Conservation (phyloP, 345 rosid species). For the Garcia nutans region DNA sequence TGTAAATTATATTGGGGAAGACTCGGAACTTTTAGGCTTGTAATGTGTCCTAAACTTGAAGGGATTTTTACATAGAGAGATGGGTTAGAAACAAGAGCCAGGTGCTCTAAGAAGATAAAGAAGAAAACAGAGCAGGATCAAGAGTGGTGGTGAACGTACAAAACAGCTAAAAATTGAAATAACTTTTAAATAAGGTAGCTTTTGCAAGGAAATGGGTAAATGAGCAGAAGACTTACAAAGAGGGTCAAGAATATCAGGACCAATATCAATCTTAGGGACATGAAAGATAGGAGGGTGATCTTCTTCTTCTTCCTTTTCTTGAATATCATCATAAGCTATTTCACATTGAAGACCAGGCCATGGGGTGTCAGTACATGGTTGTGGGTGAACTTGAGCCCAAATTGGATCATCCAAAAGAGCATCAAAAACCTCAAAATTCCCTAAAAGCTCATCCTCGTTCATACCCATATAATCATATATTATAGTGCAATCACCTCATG, state of each 20-base stretch:
- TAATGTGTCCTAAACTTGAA: constrained; percentile 23
- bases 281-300: constrained; percentile 35
- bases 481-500: constrained; percentile 17
- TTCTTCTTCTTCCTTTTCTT: not conserved
- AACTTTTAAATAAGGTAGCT: constrained; percentile 41
- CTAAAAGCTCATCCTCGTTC: constrained; percentile 39
- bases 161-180: constrained; percentile 49
- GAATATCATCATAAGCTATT: constrained; percentile 13
- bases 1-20: constrained; percentile 39
- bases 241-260: constrained; percentile 40
- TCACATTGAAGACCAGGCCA: constrained; percentile 55
- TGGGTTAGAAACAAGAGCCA: constrained; percentile 44
- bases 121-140: constrained; percentile 30
- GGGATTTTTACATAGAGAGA: constrained; percentile 40
- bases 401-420: constrained; percentile 39
- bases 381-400: constrained; percentile 39
- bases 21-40: constrained; percentile 32
- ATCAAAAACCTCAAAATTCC: constrained; percentile 39
- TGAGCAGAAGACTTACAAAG: constrained; percentile 42
- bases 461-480: constrained; percentile 18
- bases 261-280: constrained; percentile 43
- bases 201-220: constrained; percentile 37
- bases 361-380: constrained; percentile 52
- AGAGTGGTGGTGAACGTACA: constrained; percentile 26
- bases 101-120: constrained; percentile 41